These are phyloP conservation scores for Senna tora DNA, from an alignment of 306 rosid species.

Conservation along the genomic window DNA sequence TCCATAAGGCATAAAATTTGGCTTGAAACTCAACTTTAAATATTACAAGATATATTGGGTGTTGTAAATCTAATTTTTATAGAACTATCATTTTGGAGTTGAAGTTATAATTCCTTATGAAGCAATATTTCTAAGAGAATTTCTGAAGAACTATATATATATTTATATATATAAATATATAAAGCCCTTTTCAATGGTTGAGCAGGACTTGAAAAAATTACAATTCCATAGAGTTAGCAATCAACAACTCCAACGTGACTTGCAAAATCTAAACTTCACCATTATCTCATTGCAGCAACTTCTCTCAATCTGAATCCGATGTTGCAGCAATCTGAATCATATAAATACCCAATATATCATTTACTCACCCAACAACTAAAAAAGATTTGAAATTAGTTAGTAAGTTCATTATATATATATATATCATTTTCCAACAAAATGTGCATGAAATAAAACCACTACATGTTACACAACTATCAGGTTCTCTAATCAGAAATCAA, in stretches of 20 bases:
- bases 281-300: background rate
- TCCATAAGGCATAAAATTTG: no score
- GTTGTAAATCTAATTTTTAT: background rate
- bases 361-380: background rate
- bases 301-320: background rate
- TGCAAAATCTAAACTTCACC: background rate
- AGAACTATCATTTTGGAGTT: background rate
- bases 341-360: background rate
- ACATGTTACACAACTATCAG: no score
- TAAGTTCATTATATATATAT: no score
- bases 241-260: background rate
- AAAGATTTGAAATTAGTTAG: no score
- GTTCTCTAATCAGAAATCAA: no score
- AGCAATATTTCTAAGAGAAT: background rate
- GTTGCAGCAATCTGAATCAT: no score
- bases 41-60: background rate
- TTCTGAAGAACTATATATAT: background rate
- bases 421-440: no score
- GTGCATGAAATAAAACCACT: background rate
- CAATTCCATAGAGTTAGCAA: background rate
- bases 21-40: no score
- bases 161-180: background rate
- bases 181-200: background rate
- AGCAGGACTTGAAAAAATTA: background rate
- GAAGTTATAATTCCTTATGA: background rate